phyloP scores from a whole-genome alignment of 495 filamentous ascomycete species.

The Neurospora discreta region DNA sequence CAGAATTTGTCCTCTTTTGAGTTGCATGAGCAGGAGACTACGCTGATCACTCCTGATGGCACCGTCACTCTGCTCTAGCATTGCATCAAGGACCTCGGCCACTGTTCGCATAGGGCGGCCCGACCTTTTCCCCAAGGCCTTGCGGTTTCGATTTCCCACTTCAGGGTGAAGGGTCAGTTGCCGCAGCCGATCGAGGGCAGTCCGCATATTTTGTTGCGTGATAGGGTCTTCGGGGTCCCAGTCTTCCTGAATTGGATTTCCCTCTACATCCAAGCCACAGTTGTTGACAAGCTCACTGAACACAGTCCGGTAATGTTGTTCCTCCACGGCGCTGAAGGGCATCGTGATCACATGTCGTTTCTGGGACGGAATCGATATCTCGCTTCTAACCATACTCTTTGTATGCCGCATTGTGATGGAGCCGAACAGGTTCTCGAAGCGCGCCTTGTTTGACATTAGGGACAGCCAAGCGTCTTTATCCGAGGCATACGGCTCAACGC shows the following conservation, averaged over 20 bases:
- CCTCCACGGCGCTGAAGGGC: constrained; percentile 78
- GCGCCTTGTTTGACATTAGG: constrained; percentile 47
- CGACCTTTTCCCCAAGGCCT: constrained; percentile 49
- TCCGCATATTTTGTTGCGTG: constrained; percentile 51
- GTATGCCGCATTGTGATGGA: constrained; percentile 71
- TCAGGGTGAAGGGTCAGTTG: constrained; percentile 83
- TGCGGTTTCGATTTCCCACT: constrained; percentile 55
- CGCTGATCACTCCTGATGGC: constrained; percentile 56
- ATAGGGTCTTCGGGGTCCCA: constrained; percentile 52
- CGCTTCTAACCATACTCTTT: constrained; percentile 65
- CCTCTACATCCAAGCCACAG: constrained; percentile 52
- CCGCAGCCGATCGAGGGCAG: constrained; percentile 46
- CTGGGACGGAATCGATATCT: constrained; percentile 63
- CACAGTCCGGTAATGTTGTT: constrained; percentile 68
- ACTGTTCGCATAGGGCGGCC: constrained; percentile 62
- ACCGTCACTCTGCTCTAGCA: constrained; percentile 73
- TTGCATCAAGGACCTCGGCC: constrained; percentile 69
- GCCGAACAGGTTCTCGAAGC: constrained; percentile 56
- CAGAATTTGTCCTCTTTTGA: constrained; percentile 62
- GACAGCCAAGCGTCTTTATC: constrained; percentile 53
- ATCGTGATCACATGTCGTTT: constrained; percentile 78
- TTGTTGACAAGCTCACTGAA: constrained; percentile 62
- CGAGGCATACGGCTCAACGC: constrained; percentile 61
- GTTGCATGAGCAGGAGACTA: constrained; percentile 43
- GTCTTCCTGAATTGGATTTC: constrained; percentile 44